Conservation (phyloP, 495 filamentous ascomycete genomes). For the Penicillium pancosmium region DNA sequence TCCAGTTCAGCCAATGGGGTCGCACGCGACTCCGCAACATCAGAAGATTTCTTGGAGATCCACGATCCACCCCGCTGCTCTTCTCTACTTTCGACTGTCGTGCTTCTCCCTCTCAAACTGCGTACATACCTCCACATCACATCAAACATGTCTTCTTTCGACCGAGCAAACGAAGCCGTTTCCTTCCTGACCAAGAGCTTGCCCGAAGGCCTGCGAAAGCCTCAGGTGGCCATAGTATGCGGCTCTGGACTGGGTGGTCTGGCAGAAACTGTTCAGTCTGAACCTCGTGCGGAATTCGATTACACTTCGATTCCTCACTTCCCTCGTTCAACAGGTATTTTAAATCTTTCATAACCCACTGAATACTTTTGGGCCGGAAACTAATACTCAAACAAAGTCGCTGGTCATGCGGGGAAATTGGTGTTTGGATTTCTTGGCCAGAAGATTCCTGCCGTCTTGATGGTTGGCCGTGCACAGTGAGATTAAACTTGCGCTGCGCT, state of each 20-base stretch:
- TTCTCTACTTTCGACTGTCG: not conserved
- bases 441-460: constrained; percentile 64
- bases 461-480: constrained; percentile 76
- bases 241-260: constrained; percentile 73
- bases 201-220: constrained; percentile 51
- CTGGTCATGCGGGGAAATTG: constrained; percentile 74
- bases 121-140: not conserved
- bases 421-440: constrained; percentile 67
- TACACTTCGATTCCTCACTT: constrained; percentile 70
- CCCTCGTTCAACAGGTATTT: constrained; percentile 62
- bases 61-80: constrained; percentile 6
- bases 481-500: constrained; percentile 19
- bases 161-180: constrained; percentile 44
- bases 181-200: constrained; percentile 40
- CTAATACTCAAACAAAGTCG: constrained; percentile 48
- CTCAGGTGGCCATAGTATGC: constrained; percentile 70
- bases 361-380: not conserved
- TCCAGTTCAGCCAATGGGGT: constrained; percentile 13
- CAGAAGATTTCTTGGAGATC: constrained; percentile 11
- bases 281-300: constrained; percentile 57
- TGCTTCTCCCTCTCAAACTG: not conserved
- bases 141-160: constrained; percentile 26
- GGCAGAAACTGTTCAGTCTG: constrained; percentile 57
- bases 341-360: constrained; percentile 10
- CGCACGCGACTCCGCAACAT: constrained; percentile 20